phyloP scores from a whole-genome alignment of 257 asterid genomes.

The Gentiana macrophylla region DNA sequence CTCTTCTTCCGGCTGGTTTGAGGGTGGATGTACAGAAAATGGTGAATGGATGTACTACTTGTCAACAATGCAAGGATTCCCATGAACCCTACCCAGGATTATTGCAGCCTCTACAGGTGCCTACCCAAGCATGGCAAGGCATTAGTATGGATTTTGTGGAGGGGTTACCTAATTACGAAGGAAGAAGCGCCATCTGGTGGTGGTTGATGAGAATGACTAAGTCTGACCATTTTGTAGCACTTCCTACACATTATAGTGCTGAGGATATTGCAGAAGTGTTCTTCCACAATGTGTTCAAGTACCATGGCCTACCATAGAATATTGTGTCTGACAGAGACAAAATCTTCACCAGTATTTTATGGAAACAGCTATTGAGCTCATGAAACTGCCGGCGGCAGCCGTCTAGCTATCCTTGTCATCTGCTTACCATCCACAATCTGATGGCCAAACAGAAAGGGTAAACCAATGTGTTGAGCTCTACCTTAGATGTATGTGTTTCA shows the following conservation, averaged over 20 bases:
- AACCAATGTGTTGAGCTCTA: background rate
- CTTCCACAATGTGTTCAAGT: background rate
- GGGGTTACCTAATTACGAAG: background rate
- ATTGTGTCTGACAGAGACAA: background rate
- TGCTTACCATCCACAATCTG: background rate
- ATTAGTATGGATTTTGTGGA: background rate
- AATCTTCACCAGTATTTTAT: background rate
- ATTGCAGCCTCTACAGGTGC: background rate
- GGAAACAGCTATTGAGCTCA: no score
- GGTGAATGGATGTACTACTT: background rate
- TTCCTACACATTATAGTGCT: background rate
- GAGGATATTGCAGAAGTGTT: background rate
- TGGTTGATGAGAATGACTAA: no score
- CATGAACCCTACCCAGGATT: background rate
- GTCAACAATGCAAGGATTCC: background rate
- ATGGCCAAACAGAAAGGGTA: background rate
- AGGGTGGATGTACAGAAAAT: background rate
- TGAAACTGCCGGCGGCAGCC: no score
- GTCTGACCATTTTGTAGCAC: no score
- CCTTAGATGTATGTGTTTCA: background rate
- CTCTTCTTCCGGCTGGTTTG: background rate
- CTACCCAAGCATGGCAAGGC: background rate
- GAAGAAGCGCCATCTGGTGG: no score
- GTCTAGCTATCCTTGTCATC: background rate
- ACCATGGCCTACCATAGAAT: no score